Conservation (phyloP, 2,329 filamentous ascomycete genomes). For the Helotiales sp. region DNA sequence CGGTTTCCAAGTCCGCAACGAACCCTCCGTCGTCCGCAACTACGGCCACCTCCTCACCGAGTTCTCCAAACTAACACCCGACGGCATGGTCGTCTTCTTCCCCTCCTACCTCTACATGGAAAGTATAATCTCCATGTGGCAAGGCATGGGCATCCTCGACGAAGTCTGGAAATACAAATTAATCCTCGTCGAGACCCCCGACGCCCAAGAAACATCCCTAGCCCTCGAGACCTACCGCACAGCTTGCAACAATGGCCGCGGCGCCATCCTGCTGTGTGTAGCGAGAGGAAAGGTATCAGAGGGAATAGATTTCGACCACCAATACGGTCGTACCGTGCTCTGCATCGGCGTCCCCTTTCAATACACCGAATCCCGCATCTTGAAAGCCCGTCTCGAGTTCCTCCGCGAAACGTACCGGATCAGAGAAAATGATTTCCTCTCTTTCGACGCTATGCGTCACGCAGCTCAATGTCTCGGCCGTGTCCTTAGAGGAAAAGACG, state of each 20-base stretch:
- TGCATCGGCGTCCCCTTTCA: constrained; percentile 98
- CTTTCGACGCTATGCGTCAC: constrained; percentile 99
- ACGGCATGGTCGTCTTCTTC: constrained; percentile 99
- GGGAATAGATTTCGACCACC: constrained; percentile 98
- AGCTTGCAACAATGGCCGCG: constrained; percentile 94
- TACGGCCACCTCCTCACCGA: constrained; percentile 93
- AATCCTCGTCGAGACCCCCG: constrained; percentile 95
- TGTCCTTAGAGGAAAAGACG: constrained; percentile 92
- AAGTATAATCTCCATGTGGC: constrained; percentile 98
- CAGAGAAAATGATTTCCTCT: constrained; percentile 94
- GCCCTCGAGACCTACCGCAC: constrained; percentile 96
- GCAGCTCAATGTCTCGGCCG: constrained; percentile 95
- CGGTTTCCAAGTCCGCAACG: constrained; percentile 92
- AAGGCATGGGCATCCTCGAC: constrained; percentile 96
- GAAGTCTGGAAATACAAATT: constrained; percentile 99
- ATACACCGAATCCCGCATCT: constrained; percentile 95
- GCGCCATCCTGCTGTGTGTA: constrained; percentile 90
- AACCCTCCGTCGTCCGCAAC: constrained; percentile 94
- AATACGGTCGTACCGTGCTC: constrained; percentile 92
- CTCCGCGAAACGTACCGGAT: constrained; percentile 97
- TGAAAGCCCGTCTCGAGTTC: constrained; percentile 94
- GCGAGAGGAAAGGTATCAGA: constrained; percentile 96
- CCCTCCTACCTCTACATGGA: constrained; percentile 99
- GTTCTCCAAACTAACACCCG: constrained; percentile 92
- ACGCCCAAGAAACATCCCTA: constrained; percentile 94